Percentiles rank a stretch among this genome's conserved stretches.
phyloP scores from a whole-genome alignment of 208 protist species.

The Trypanosomatidae sp. region DNA sequence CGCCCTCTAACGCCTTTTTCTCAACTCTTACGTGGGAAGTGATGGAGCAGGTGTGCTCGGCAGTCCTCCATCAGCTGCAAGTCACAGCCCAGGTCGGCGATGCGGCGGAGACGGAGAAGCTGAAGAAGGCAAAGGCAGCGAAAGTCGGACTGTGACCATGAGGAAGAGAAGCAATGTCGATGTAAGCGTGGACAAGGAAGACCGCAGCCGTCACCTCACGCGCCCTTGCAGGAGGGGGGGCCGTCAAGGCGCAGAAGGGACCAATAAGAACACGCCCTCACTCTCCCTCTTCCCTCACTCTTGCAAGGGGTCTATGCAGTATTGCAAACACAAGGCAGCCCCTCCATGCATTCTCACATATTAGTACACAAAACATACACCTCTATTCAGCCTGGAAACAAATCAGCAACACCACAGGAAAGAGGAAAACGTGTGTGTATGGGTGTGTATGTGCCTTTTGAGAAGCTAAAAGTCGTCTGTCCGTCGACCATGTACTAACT shows the following conservation, averaged over 20 bases:
- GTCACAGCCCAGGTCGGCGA: background rate
- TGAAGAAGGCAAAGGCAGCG: slow-evolving; percentile 1
- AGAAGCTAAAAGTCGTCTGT: background rate
- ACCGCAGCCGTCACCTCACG: background rate
- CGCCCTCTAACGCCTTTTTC: background rate
- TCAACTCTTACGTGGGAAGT: slow-evolving; percentile 19
- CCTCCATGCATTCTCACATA: background rate
- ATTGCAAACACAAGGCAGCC: background rate
- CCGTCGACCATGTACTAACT: background rate
- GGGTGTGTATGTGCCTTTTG: background rate
- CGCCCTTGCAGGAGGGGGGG: background rate
- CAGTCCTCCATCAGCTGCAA: slow-evolving; percentile 15
- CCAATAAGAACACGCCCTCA: background rate
- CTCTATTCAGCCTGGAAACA: background rate
- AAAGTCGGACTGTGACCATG: background rate
- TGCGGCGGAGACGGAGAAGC: background rate
- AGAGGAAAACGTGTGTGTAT: background rate
- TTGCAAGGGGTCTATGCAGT: background rate
- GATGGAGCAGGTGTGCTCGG: slow-evolving; percentile 24
- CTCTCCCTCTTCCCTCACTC: background rate
- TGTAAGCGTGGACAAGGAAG: background rate
- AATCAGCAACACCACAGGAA: background rate
- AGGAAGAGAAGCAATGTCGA: background rate
- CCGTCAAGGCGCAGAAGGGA: background rate
- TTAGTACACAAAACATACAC: background rate